Percentiles rank a stretch among this genome's conserved stretches.
Evolutionary conservation across 129 eudicot genomes (phyloP).

Genomic region (Dittrichia graveolens): DNA sequence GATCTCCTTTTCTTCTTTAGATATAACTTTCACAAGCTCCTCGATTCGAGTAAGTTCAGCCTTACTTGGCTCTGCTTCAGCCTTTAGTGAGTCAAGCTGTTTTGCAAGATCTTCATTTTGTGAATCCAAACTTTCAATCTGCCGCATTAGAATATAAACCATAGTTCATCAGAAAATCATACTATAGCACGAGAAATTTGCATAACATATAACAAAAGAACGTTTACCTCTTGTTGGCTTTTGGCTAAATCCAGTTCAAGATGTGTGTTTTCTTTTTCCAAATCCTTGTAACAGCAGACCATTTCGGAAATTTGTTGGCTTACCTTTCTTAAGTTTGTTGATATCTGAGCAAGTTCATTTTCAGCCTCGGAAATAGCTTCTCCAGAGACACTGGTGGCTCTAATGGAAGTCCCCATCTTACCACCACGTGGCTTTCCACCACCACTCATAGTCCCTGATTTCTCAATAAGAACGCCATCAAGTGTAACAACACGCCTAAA

Average conservation of each 20-base stretch:
- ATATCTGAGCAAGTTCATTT: slow-evolving; percentile 54
- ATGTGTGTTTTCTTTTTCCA: slow-evolving; percentile 54
- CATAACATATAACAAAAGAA: neutral
- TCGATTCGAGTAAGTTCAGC: slow-evolving; percentile 60
- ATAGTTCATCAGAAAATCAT: neutral
- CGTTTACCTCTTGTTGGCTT: slow-evolving; percentile 76
- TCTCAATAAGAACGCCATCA: slow-evolving; percentile 83
- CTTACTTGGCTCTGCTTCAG: slow-evolving; percentile 68
- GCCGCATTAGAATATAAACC: slow-evolving; percentile 13
- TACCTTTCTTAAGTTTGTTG: slow-evolving; percentile 46
- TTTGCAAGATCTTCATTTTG: slow-evolving; percentile 65
- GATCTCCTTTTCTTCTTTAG: slow-evolving; percentile 78
- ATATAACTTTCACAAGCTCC: slow-evolving; percentile 50
- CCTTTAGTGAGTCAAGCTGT: slow-evolving; percentile 73
- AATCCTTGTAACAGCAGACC: slow-evolving; percentile 50
- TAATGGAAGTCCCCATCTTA: slow-evolving; percentile 84
- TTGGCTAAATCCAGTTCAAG: slow-evolving; percentile 79
- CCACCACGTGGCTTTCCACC: slow-evolving; percentile 99
- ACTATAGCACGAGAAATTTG: neutral
- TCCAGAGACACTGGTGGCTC: slow-evolving; percentile 73
- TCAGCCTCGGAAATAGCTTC: slow-evolving; percentile 76
- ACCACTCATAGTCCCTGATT: slow-evolving; percentile 97
- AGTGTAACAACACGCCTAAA: slow-evolving; percentile 85
- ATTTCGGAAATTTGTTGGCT: slow-evolving; percentile 57
- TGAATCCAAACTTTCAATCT: slow-evolving; percentile 80